Percentiles rank a stretch among this genome's conserved stretches.
These are phyloP conservation scores for Lolium perenne DNA, from an alignment of 176 grass and related monocot genomes.

Conservation along the genomic window DNA sequence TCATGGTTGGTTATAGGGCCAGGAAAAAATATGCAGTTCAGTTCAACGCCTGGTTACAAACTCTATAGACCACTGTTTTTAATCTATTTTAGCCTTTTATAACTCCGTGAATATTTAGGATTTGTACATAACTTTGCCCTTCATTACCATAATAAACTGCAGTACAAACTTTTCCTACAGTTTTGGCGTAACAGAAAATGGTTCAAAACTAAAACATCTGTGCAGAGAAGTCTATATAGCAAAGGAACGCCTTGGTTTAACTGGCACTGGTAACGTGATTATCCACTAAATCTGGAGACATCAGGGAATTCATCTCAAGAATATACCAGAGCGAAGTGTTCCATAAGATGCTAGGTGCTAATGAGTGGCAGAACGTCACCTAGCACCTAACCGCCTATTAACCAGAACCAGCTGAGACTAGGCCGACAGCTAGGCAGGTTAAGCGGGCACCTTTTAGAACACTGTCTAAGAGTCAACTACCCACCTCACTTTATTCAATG, in stretches of 20 bases:
- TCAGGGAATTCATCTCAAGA: slow-evolving; percentile 17
- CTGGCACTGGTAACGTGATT: neutral
- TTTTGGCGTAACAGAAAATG: neutral
- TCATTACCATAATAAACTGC: neutral
- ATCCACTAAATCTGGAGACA: slow-evolving; percentile 7
- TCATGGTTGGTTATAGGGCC: neutral
- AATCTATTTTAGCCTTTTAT: neutral
- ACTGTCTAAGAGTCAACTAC: neutral
- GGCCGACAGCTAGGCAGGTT: neutral
- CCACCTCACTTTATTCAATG: neutral
- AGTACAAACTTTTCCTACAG: neutral
- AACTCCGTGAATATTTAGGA: neutral
- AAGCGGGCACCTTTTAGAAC: neutral
- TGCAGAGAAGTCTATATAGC: slow-evolving; percentile 18
- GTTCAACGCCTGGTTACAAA: neutral
- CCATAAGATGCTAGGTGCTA: neutral
- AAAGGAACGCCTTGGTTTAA: slow-evolving; percentile 16
- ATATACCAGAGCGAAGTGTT: slow-evolving; percentile 5
- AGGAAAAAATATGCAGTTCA: neutral
- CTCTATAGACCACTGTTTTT: neutral
- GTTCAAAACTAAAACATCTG: slow-evolving; percentile 25
- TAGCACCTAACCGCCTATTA: slow-evolving; percentile 9
- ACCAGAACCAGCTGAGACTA: slow-evolving; percentile 1
- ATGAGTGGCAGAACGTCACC: neutral
- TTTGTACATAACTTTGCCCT: neutral